A percentile compares a stretch with the other conserved stretches of the same genome.
Evolutionary conservation across 495 filamentous ascomycete genomes (phyloP).

Genomic region (Penicillium ucsense): DNA sequence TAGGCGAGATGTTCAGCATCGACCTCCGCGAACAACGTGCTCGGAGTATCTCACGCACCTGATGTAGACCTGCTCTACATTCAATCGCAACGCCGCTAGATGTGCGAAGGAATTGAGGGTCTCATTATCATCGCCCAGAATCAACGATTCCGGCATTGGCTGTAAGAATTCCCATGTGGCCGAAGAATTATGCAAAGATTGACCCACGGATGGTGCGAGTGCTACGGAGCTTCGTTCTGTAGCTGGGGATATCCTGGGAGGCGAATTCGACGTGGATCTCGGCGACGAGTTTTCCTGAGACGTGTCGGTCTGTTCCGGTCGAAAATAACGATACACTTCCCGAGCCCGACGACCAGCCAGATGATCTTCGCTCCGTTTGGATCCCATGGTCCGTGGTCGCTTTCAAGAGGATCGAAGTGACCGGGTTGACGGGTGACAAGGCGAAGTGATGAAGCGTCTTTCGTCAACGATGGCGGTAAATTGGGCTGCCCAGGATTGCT

Average conservation of each 20-base stretch:
- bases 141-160: constrained; percentile 12
- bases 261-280: background rate
- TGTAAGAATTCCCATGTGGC: background rate
- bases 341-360: constrained; percentile 27
- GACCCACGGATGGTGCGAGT: constrained; percentile 6
- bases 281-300: constrained; percentile 5
- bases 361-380: constrained; percentile 10
- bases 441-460: no score
- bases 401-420: background rate
- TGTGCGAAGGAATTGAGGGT: constrained; percentile 47
- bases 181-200: constrained; percentile 1
- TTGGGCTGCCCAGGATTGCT: no score
- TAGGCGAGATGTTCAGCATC: background rate
- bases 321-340: constrained; percentile 40
- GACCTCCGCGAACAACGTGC: background rate
- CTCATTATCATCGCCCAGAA: constrained; percentile 35
- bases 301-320: constrained; percentile 16
- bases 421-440: background rate
- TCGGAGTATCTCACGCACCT: constrained; percentile 14
- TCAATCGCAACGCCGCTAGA: constrained; percentile 37
- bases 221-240: background rate
- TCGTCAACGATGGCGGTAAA: no score
- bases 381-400: background rate
- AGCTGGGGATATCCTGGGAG: background rate
- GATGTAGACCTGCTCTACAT: constrained; percentile 36